phyloP scores from a whole-genome alignment of 2,329 filamentous ascomycete species.

The Pseudocercospora musae region DNA sequence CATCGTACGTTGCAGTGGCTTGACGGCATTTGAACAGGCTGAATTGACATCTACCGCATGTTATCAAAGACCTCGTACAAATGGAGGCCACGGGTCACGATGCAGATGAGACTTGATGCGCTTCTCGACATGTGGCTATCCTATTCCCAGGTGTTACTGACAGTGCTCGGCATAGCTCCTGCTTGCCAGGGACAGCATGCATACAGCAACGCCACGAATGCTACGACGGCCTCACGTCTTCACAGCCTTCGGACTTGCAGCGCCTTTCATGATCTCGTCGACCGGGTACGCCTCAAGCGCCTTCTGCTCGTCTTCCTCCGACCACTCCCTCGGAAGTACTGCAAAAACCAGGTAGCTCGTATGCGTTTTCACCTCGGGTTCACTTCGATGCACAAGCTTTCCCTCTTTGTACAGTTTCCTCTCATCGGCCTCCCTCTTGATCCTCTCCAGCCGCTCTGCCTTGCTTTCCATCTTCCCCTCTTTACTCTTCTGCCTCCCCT shows the following conservation, averaged over 20 bases:
- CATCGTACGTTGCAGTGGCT: neutral
- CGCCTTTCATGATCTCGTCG: conserved; percentile 19
- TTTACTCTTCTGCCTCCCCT: conserved; percentile 5
- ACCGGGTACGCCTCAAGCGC: conserved; percentile 21
- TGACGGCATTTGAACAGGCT: neutral
- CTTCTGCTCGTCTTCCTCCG: conserved; percentile 69
- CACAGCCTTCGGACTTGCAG: conserved; percentile 4
- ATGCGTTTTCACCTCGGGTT: conserved; percentile 89
- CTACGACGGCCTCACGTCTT: neutral
- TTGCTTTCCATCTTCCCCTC: conserved; percentile 27
- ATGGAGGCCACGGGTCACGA: neutral
- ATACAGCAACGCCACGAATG: neutral
- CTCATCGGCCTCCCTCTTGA: conserved; percentile 36
- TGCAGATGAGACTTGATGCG: neutral
- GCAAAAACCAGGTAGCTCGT: conserved; percentile 98
- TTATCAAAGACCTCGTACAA: neutral
- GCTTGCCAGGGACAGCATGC: neutral
- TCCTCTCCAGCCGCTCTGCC: conserved; percentile 31
- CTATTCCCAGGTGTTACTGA: neutral
- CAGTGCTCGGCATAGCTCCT: neutral
- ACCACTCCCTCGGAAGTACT: conserved; percentile 82
- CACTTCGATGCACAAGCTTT: conserved; percentile 72
- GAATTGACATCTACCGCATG: neutral
- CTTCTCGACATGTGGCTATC: neutral
- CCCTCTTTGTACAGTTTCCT: conserved; percentile 70